Base-by-base conservation (phyloP, 257 asterid genomes). In the Fraxinus anomala region DNA sequence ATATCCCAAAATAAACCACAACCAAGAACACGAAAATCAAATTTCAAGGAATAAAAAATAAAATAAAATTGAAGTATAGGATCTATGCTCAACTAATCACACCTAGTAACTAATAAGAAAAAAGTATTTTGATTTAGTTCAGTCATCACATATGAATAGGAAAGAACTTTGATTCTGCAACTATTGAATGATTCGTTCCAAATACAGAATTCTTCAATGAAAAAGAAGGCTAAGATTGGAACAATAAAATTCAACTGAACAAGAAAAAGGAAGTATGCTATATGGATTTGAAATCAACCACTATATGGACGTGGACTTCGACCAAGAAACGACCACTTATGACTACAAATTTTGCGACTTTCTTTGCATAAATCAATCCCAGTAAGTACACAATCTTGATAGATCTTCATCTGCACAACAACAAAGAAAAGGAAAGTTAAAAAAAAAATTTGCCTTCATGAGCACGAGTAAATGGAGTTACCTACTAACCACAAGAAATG, bases 321-420 rank as follows among this genome's bases (percentile, higher is more conserved):
- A 82, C 28, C 63, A 71, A 76, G 69, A 65, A 31, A 67, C 23
- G 42, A 40, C 21, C 21, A 26, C 66, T 3, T 68, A 66, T 63
- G 51, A 37, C 36, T 71, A 79, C 76, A 54, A 74, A 56, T 71
- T 78, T 82, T 75, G 73, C 68, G 72, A 56, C 76, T 70, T 21
- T 36, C 61, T 36, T 75, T 47, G 75, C 61, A 70, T 31, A 78
- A 51, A 31, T 71, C 67, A 56, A 65, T 19, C 47, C 23, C 54
- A 2, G 13, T 40, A 68, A 67, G 74, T 76, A 49, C 47, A 70
- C 54, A 26, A 14, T 54, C 65, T 65, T 69, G 74, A 70, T 61
- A 66, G 54, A 47, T 28, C 59, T 72, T 73, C 82, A 80, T 74
- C 84, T 82, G 83, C 84, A 81, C 30, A 72, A 30, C 33, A 30